These are phyloP conservation scores for Colletotrichum cordylinicola DNA, from an alignment of 2,329 filamentous ascomycete genomes.

Conservation along the genomic window DNA sequence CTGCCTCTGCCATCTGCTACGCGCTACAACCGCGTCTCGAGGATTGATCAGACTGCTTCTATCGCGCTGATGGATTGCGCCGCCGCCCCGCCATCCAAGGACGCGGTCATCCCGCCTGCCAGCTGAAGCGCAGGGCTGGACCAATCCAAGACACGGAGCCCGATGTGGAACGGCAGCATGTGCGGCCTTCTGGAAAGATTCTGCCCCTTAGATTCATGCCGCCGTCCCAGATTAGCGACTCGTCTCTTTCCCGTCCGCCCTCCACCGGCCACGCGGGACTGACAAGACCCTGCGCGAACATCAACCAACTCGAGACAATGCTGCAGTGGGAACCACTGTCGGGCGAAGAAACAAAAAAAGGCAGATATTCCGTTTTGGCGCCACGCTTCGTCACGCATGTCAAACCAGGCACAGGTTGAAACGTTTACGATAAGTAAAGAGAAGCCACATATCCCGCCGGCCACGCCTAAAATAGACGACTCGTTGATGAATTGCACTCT, in stretches of 20 bases:
- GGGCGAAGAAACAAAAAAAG: conserved; percentile 8
- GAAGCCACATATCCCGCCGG: neutral
- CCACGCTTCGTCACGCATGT: neutral
- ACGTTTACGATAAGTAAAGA: neutral
- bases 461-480: neutral
- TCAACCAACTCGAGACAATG: conserved; percentile 5
- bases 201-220: conserved; percentile 11
- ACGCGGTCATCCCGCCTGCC: neutral
- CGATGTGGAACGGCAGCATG: conserved; percentile 9
- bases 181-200: conserved; percentile 18
- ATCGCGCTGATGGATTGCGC: neutral
- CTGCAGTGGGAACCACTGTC: conserved; percentile 11
- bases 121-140: conserved; percentile 4
- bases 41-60: neutral
- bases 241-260: neutral
- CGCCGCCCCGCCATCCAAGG: conserved; percentile 2
- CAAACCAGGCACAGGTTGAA: neutral
- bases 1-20: neutral
- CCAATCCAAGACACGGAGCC: conserved; percentile 16
- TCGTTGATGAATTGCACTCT: neutral
- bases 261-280: conserved; percentile 10
- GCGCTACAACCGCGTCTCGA: neutral
- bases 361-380: neutral
- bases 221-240: conserved; percentile 19
- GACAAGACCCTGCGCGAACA: conserved; percentile 11